A percentile compares a stretch with the other conserved stretches of the same genome.
phyloP scores from a whole-genome alignment of 257 asterid species.

The Gynochthodes officinalis region DNA sequence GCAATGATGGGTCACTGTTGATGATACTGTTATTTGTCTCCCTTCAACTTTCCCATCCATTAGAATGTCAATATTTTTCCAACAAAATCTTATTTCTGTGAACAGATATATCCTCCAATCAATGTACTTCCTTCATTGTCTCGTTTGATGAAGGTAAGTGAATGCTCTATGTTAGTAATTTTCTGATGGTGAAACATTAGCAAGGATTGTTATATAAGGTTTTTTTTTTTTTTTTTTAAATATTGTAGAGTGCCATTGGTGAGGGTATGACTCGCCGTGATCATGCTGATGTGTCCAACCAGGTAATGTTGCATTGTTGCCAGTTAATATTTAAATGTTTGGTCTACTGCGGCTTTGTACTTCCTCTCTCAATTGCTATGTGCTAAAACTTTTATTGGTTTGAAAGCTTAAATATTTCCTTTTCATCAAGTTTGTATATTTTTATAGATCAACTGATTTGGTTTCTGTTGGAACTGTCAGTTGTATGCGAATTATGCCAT shows the following conservation, averaged over 20 bases:
- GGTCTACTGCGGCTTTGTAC: constrained; percentile 1
- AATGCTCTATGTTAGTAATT: not conserved
- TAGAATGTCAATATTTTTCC: not conserved
- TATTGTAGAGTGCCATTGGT: constrained; percentile 92
- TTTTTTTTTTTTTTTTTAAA: too few species aligned
- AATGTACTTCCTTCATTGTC: constrained; percentile 97
- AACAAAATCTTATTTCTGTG: constrained; percentile 3
- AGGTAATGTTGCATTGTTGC: constrained; percentile 51
- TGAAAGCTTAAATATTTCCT: not conserved
- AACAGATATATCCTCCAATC: constrained; percentile 95
- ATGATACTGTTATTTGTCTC: not conserved
- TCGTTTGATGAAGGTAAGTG: constrained; percentile 88
- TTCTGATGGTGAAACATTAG: not conserved
- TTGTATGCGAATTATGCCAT: constrained; percentile 49
- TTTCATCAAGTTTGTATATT: not conserved
- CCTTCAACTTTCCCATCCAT: not conserved
- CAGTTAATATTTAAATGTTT: not conserved
- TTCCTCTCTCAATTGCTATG: not conserved
- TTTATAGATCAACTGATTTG: not conserved
- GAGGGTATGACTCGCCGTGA: constrained; percentile 99
- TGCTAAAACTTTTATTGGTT: not conserved
- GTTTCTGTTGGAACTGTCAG: constrained; percentile 19
- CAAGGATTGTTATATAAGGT: constrained; percentile 4
- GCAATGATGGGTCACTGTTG: not conserved
- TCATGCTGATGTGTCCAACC: constrained; percentile 96